Evolutionary conservation across 2,329 filamentous ascomycete species (phyloP), one percentile per base, ranked within the genome.

Genomic region (Lachnellula subtilissima): DNA sequence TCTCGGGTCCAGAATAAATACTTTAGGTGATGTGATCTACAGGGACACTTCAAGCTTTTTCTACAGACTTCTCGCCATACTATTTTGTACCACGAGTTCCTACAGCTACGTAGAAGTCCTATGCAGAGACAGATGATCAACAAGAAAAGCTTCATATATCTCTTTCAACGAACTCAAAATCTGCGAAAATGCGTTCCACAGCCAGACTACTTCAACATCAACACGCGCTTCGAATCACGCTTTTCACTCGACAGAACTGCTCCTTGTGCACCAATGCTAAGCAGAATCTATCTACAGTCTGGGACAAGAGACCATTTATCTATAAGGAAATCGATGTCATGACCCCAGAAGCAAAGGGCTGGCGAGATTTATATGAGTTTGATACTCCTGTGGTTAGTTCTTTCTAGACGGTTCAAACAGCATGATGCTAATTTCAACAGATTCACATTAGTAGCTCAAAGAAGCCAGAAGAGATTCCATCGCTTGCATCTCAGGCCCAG

Each of bases 351-450:
- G 78, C 79, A 15, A 80, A 83, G 59, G 73, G 76, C 23, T 93
- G 89, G 89, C 84, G 82, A 65, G 78, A 85, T 49, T 67, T 91
- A 1, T 93, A 93, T 68, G 88, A 91, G 56, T 89, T 91, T 69
- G 89, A 93, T 64, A 88, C 89, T 7, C 89, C 89, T 0, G 89
- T 92, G 67, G 88, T 92, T 54, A 3, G 67, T 64, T 19, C 46
- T 32, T 19, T 19, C 19, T 49, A 25, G 35, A 19, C 4, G 42
- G 19, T 8, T 2, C 48, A 47, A 8, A 12, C 28, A n/a, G 14
- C 11, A 15, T n/a, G 17, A 11, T 52, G 40, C 50, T 53, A 53
- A 28, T 47, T 2, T 36, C 8, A 9, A 6, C 55, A 82, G 79
- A 76, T 83, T 53, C 80, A 82, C 67, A 69, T 92, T 58, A 85